Evolutionary conservation across 805 yeast species (phyloP), one percentile per base, ranked within the genome.

Genomic region (Jamesozyma lodderae): DNA sequence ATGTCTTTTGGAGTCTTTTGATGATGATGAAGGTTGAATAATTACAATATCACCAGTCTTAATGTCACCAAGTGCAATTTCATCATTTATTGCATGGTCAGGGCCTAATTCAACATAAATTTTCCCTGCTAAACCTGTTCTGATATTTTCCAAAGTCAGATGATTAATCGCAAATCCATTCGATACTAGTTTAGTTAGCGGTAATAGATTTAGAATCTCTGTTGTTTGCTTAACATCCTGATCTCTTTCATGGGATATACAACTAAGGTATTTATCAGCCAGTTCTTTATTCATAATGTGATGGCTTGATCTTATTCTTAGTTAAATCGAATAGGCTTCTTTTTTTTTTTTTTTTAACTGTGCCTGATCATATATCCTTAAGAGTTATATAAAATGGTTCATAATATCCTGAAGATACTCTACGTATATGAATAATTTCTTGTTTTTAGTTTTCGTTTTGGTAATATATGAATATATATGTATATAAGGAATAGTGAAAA

Each of bases 21-120:
- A 15, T 6, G 20, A n/a, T 20, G 27, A 15, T 1, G 37, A 33
- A 0, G 67, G 63, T 38, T 61, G 64, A 17, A 78, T 77, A 10
- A 84, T 42, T 2, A 86, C 88, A 30, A 84, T 77, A 59, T 86
- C 96, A 11, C 95, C 95, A 4, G 72, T 70, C 45, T 77, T 69
- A 20, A 85, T 57, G 18, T 73, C 74, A 1, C 83, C 81, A 14
- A 61, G 46, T 6, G 73, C 46, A 6, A 67, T 52, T 14, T 52
- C 59, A 23, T 52, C 57, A 8, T 31, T 28, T 19, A 60, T 52
- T 25, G 62, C 63, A 19, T 52, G 56, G 48, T 55, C 72, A 0
- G 79, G 64, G 44, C 82, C 90, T 37, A 90, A 59, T 45, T 85
- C 94, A 11, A 85, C 48, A 26, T 51, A 55, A 0, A 59, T 37